Evolutionary conservation across 176 grass and related monocot species (phyloP).

Genomic region (Bothriochloa decipiens): DNA sequence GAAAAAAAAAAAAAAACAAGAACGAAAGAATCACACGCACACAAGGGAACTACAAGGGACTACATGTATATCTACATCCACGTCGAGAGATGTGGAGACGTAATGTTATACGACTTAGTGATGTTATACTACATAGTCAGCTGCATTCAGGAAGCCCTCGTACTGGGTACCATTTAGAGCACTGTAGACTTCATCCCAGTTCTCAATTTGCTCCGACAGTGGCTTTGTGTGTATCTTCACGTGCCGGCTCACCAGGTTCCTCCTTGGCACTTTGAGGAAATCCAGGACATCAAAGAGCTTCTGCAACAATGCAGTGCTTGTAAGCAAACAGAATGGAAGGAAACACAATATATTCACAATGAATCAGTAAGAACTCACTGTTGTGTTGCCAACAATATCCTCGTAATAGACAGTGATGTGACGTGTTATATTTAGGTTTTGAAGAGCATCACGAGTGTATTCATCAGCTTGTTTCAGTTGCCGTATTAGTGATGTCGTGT

Average conservation of each 20-base stretch:
- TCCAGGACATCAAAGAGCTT: constrained; percentile 72
- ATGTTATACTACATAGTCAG: constrained; percentile 64
- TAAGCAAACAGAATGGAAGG: constrained; percentile 24
- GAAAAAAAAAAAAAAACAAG: constrained; percentile 12
- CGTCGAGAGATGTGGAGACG: background rate
- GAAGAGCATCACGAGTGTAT: constrained; percentile 53
- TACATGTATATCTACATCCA: constrained; percentile 25
- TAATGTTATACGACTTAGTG: constrained; percentile 57
- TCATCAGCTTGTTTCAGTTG: constrained; percentile 54
- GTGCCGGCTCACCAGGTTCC: constrained; percentile 65
- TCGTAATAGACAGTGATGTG: constrained; percentile 80
- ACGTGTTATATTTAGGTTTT: constrained; percentile 56
- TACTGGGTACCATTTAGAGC: constrained; percentile 69
- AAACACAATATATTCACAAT: background rate
- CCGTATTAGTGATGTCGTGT: constrained; percentile 58
- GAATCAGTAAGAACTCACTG: constrained; percentile 53
- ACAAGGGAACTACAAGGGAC: background rate
- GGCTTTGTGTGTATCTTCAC: constrained; percentile 85
- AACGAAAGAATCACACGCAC: constrained; percentile 31
- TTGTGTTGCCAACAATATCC: constrained; percentile 70
- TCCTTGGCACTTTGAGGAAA: constrained; percentile 65
- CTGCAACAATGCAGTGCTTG: constrained; percentile 37
- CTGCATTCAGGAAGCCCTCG: constrained; percentile 71
- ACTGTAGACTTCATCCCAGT: constrained; percentile 79
- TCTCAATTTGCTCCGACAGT: constrained; percentile 66